Conservation (phyloP, 208 protist species). For the Trypanosoma congolense region DNA sequence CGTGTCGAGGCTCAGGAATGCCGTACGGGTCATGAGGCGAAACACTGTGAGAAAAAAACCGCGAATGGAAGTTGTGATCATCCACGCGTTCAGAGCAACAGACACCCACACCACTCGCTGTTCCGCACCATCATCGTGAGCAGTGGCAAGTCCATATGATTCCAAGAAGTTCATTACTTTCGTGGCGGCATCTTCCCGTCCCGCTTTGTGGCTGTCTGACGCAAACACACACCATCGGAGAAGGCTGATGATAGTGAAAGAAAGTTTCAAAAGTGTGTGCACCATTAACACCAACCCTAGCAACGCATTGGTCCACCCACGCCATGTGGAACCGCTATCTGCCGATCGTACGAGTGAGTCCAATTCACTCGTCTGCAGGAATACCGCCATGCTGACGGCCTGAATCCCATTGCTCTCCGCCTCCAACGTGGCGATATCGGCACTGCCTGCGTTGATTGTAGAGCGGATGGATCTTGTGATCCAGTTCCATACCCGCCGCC, state of each 20-base stretch:
- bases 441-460: not conserved
- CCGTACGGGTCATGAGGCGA: constrained; percentile 52
- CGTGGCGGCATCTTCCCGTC: constrained; percentile 45
- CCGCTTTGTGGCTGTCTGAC: not conserved
- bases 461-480: constrained; percentile 16
- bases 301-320: constrained; percentile 41
- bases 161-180: constrained; percentile 42
- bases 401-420: constrained; percentile 44
- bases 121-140: constrained; percentile 12
- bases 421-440: constrained; percentile 21
- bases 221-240: constrained; percentile 4
- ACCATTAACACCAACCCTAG: constrained; percentile 41
- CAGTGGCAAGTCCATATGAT: constrained; percentile 35
- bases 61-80: constrained; percentile 66
- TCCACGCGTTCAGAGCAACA: constrained; percentile 50
- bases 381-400: constrained; percentile 55
- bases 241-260: constrained; percentile 43
- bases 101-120: constrained; percentile 23
- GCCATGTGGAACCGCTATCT: constrained; percentile 36
- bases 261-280: constrained; percentile 49
- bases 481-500: constrained; percentile 15
- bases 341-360: constrained; percentile 46
- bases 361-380: constrained; percentile 61
- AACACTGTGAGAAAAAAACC: constrained; percentile 77
- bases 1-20: constrained; percentile 53